Evolutionary conservation across 1,284 basidiomycete species (phyloP).

Genomic region (Ustilago loliicola): DNA sequence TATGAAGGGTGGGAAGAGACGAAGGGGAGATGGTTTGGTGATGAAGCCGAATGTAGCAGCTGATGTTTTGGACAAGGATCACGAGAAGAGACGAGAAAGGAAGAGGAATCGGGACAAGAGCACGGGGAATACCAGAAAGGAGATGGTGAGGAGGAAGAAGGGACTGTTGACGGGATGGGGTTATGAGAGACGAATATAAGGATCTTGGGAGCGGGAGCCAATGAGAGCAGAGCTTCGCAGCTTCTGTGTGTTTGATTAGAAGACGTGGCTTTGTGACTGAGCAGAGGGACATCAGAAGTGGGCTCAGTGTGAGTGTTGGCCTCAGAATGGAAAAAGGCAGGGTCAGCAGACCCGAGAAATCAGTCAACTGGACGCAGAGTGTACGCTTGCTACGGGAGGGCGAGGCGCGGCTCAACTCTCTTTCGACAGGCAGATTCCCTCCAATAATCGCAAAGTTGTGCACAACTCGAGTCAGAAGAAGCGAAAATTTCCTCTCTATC

Average conservation of each 20-base stretch:
- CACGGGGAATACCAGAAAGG: background rate
- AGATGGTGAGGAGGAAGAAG: constrained; percentile 4
- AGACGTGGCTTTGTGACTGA: constrained; percentile 6
- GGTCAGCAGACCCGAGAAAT: constrained; percentile 28
- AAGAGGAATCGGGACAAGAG: constrained; percentile 1
- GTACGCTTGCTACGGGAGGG: too few species aligned
- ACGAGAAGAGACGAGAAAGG: constrained; percentile 6
- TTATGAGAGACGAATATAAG: constrained; percentile 11
- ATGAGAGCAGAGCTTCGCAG: constrained; percentile 4
- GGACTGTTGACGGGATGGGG: background rate
- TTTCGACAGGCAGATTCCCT: too few species aligned
- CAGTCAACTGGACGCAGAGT: background rate
- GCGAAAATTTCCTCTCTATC: constrained; percentile 19
- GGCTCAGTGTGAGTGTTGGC: background rate
- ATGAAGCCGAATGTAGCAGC: constrained; percentile 1
- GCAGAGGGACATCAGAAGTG: constrained; percentile 5
- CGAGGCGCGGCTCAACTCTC: constrained; percentile 27
- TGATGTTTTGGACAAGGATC: too few species aligned
- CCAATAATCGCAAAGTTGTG: background rate
- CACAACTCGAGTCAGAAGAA: constrained; percentile 6
- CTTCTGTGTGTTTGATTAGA: background rate
- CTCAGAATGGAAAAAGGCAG: background rate
- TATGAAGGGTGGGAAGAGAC: background rate
- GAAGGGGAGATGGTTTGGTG: background rate
- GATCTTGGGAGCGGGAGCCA: background rate